Base-by-base conservation (phyloP, 495 filamentous ascomycete genomes). In the Xanthoparmelia taractica region DNA sequence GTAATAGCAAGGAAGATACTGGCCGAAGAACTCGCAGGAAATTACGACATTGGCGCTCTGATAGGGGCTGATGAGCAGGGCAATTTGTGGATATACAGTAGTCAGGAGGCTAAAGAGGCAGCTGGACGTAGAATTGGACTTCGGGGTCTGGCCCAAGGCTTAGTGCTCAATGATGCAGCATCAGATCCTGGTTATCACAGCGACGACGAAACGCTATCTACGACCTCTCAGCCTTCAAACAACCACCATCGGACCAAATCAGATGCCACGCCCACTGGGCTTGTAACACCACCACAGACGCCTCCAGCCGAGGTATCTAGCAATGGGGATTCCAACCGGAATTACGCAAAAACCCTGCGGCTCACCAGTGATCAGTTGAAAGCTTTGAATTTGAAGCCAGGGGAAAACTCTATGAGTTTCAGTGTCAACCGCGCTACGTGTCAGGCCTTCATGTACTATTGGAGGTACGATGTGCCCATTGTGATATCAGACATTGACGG, bases 401-500 rank as follows among this genome's bases (percentile, higher is more conserved):
- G 94, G 7, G 80, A 87, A 40, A 99, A 99, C 73, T 80, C 85
- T 5, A 93, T 97, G 83, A 92, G 90, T 69, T 99, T 99, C 73
- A 96, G 87, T 37, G 94, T 99, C 52, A 97, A 97, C 74, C 82
- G 89, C 63, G 92, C 95, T 2, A 96, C 89, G 0, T 97, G 95
- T 75, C 84, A 84, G 40, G 95, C 92, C 2, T 87, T 80, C 66
- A 96, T 99, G 88, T 99, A 88, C 68, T 80, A 93, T 61, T 97
- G 94, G 94, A 86, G 82, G 67, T 82, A 92, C 63, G 89, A 94
- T 66, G 86, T 85, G 0, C 95, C 94, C 0, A 91, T 97, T 57
- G 93, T 99, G 31, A 96, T 99, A 66, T 97, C 92, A 17, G 94
- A 99, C 75, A 96, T 99, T 68, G 94, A 99, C 76, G 94, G 94